These are phyloP conservation scores for Uronychia binucleata DNA, from an alignment of 73 alveolate species.

Conservation along the genomic window DNA sequence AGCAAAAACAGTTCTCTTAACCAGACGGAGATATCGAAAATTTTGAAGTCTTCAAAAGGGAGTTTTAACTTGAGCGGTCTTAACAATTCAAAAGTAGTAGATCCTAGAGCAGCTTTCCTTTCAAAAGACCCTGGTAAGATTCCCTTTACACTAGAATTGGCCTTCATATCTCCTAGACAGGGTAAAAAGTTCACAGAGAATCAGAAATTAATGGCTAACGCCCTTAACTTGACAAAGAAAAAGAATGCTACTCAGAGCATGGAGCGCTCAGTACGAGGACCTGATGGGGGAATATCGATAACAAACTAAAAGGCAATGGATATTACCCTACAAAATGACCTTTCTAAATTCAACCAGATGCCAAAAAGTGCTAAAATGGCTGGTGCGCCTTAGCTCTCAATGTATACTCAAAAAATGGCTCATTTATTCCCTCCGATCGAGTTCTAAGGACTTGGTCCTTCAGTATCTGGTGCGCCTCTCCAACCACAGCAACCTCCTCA, in stretches of 20 bases:
- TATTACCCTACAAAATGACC: neutral
- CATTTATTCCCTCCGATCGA: neutral
- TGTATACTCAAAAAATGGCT: neutral
- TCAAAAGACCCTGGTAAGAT: neutral
- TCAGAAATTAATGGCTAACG: neutral
- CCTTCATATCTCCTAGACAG: neutral
- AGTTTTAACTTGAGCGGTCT: neutral
- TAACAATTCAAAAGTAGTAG: neutral
- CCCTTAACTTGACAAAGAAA: neutral
- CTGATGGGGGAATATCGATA: neutral
- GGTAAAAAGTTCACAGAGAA: neutral
- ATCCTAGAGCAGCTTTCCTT: neutral
- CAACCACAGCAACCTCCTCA: too few relatives aligned
- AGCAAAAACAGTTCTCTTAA: neutral
- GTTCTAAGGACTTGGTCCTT: too few relatives aligned
- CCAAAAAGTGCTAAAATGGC: neutral
- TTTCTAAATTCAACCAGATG: neutral
- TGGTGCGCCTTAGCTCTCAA: neutral
- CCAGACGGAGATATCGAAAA: neutral
- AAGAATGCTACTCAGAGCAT: neutral
- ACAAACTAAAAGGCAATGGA: neutral
- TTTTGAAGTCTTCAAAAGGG: neutral
- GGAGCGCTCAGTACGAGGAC: neutral
- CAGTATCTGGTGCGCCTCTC: too few relatives aligned
- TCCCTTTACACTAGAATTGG: neutral